These are phyloP conservation scores for Exophiala xenobiotica DNA, from an alignment of 2,329 filamentous ascomycete genomes.

Conservation along the genomic window DNA sequence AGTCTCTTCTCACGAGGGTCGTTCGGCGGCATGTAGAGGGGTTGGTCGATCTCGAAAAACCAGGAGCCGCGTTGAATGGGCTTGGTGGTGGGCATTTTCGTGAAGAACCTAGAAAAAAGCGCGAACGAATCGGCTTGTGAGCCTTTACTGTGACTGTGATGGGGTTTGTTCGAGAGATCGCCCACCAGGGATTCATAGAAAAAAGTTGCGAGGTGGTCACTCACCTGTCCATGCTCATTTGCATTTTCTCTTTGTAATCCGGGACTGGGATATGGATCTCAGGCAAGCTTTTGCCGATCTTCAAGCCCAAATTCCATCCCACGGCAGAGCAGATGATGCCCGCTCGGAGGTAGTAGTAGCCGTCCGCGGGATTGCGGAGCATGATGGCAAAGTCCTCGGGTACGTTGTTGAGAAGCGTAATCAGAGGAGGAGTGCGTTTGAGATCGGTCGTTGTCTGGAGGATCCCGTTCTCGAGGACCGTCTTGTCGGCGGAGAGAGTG, in stretches of 20 bases:
- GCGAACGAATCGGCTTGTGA: too few relatives aligned
- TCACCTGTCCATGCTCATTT: slow-evolving; percentile 80
- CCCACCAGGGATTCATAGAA: too few relatives aligned
- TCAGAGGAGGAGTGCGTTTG: slow-evolving; percentile 61
- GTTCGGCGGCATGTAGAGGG: slow-evolving; percentile 71
- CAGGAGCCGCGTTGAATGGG: slow-evolving; percentile 83
- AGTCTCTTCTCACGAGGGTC: slow-evolving; percentile 64
- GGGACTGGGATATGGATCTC: slow-evolving; percentile 74
- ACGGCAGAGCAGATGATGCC: slow-evolving; percentile 76
- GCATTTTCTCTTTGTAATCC: slow-evolving; percentile 85
- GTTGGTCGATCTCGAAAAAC: slow-evolving; percentile 74
- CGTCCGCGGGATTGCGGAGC: slow-evolving; percentile 67
- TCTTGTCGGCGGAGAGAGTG: slow-evolving; percentile 54
- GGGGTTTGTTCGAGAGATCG: too few relatives aligned
- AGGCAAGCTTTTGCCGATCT: slow-evolving; percentile 68
- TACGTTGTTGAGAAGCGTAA: slow-evolving; percentile 71
- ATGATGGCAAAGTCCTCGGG: slow-evolving; percentile 83
- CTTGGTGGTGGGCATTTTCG: slow-evolving; percentile 69
- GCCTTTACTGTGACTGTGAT: too few relatives aligned
- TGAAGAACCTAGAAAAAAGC: slow-evolving; percentile 82
- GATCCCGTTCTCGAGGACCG: slow-evolving; percentile 66
- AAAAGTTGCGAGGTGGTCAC: too few relatives aligned
- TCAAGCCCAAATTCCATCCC: slow-evolving; percentile 74
- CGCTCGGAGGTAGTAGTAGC: slow-evolving; percentile 71
- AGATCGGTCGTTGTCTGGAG: slow-evolving; percentile 63